Base-by-base conservation (phyloP, 352 stramenopile species). In the Discostella stelligera region DNA sequence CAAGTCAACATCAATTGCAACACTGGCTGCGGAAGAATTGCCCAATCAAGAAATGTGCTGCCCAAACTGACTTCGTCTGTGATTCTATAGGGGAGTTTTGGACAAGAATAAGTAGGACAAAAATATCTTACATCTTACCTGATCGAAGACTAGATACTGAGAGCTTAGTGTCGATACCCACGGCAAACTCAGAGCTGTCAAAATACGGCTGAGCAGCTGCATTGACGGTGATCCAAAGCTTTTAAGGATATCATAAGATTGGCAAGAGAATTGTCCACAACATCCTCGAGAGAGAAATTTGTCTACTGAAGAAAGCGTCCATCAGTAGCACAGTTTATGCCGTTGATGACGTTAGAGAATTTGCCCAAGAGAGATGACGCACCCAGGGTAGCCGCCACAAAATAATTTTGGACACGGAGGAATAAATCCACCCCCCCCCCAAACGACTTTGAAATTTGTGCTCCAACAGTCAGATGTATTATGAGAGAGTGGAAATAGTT, bases 391-490 rank as follows among this genome's bases (percentile, higher is more conserved):
- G 70, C 69, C 20, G 20, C 50, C n/a, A 41, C 61, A 20, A 61
- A 30, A 25, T 80, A 80, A 20, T 50, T 18, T 16, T 83, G 75
- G n/a, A 83, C 46, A 8, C 10, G 20, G 25, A 76, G 14, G 23
- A 58, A 79, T 30, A 64, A 5, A 41, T 50, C 32, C 37, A 83
- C 30, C 2, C 13, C 37, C 0, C 37, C 37, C 7, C 37, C 37
- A 44, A 8, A 44, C 8, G 58, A 66, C 11, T 30, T 2, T 37
- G 62, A 41, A 50, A 82, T 82, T 23, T 13, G 68, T 56, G 74
- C 74, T 32, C 44, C 60, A 37, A 78, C 39, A 46, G 48, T 70
- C n/a, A 82, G 63, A 60, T 82, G n/a, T n/a, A n/a, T n/a, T n/a
- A n/a, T n/a, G n/a, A n/a, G n/a, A n/a, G n/a, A n/a, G n/a, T n/a